Conservation (phyloP, 352 stramenopile species). For the Phytophthora fragariaefolia region DNA sequence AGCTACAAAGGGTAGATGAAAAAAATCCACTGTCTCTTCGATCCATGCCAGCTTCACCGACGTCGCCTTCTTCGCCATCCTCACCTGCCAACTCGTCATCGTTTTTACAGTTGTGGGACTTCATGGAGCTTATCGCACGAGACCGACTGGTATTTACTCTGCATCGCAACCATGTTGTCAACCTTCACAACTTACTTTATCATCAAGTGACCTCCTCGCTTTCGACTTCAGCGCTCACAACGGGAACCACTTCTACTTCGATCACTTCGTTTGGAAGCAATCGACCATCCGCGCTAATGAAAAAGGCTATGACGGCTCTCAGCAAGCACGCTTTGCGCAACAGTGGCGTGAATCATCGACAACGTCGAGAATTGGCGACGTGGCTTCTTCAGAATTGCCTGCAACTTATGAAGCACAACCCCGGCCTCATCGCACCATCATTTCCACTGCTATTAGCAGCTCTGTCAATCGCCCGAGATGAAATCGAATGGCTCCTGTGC, state of each 20-base stretch:
- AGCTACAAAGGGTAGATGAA: conserved; percentile 24
- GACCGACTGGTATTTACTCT: conserved; percentile 57
- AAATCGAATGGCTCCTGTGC: conserved; percentile 61
- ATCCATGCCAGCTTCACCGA: conserved; percentile 2
- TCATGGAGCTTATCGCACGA: conserved; percentile 56
- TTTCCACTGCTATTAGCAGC: conserved; percentile 58
- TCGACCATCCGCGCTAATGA: conserved; percentile 32
- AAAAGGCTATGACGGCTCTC: conserved; percentile 49
- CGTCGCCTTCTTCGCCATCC: neutral
- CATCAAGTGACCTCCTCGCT: conserved; percentile 55
- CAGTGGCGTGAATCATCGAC: conserved; percentile 40
- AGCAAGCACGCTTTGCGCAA: conserved; percentile 58
- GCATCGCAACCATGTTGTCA: conserved; percentile 52
- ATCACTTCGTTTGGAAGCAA: conserved; percentile 16
- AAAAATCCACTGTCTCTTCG: conserved; percentile 9
- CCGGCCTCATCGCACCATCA: conserved; percentile 45
- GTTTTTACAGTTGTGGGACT: conserved; percentile 56
- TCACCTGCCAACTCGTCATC: conserved; percentile 11
- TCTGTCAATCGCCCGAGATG: conserved; percentile 39
- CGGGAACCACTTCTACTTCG: neutral
- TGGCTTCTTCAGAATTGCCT: conserved; percentile 49
- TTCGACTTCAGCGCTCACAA: conserved; percentile 3
- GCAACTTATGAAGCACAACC: conserved; percentile 50
- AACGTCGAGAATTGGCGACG: conserved; percentile 45
- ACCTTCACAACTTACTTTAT: conserved; percentile 66